A percentile compares a stretch with the other conserved stretches of the same genome.
phyloP scores from a whole-genome alignment of 257 asterid species.

The Solanum verrucosum region DNA sequence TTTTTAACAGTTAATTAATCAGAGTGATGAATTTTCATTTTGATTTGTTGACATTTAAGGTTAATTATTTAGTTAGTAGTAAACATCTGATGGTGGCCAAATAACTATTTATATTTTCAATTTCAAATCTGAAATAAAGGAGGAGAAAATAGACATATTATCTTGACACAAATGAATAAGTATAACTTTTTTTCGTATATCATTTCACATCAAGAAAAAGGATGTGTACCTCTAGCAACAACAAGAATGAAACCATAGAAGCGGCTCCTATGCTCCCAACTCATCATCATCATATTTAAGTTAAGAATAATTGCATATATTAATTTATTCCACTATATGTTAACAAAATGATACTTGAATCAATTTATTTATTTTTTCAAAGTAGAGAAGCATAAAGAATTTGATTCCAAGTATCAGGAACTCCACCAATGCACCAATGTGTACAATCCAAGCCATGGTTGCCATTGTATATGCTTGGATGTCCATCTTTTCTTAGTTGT shows the following conservation, averaged over 20 bases:
- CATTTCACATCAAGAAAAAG: no score
- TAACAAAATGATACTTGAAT: background rate
- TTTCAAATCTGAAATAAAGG: no score
- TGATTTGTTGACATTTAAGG: background rate
- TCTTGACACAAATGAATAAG: no score
- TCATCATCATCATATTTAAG: no score
- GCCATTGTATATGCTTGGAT: constrained; percentile 30
- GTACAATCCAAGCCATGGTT: constrained; percentile 45
- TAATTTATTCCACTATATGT: background rate
- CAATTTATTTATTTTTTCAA: background rate
- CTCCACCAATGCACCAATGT: constrained; percentile 68
- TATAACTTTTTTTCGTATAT: no score
- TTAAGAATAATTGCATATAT: no score
- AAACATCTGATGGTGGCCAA: background rate
- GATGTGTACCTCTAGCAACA: no score
- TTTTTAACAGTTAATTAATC: background rate
- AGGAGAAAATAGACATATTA: no score
- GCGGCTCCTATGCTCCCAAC: no score
- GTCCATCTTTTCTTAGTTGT: constrained; percentile 55
- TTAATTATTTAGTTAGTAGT: background rate
- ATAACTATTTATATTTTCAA: no score
- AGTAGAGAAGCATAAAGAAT: constrained; percentile 25
- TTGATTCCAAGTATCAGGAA: constrained; percentile 61
- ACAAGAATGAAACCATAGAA: no score
- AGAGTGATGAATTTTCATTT: background rate